These are phyloP conservation scores for Corinectria fuckeliana DNA, from an alignment of 2,329 filamentous ascomycete species.

Conservation along the genomic window DNA sequence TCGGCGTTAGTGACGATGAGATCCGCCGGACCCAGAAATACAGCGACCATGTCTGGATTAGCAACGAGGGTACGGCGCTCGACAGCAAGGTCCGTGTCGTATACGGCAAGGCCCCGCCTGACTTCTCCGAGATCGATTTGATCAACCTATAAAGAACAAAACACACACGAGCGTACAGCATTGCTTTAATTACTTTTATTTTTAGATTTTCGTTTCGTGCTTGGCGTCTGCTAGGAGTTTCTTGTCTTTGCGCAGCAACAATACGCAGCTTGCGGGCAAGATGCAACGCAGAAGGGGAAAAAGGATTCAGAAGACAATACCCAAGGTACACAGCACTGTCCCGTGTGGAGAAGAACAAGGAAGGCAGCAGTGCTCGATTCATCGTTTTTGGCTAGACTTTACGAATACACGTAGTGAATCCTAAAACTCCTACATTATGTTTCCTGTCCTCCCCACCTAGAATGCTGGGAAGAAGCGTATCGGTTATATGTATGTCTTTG, in stretches of 20 bases:
- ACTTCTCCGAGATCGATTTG: slow-evolving; percentile 87
- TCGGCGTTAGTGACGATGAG: slow-evolving; percentile 93
- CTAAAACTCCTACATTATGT: not conserved
- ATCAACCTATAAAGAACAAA: slow-evolving; percentile 69
- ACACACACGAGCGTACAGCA: not conserved
- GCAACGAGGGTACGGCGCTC: slow-evolving; percentile 87
- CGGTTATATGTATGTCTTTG: not conserved
- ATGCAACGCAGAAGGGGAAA: slow-evolving; percentile 7
- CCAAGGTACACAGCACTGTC: slow-evolving; percentile 3
- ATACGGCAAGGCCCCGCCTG: slow-evolving; percentile 84
- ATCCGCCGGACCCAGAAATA: slow-evolving; percentile 77
- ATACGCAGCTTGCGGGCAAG: slow-evolving; percentile 33
- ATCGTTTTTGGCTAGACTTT: slow-evolving; percentile 16
- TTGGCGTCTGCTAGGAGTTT: slow-evolving; percentile 16
- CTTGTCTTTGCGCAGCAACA: slow-evolving; percentile 1
- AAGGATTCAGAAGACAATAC: slow-evolving; percentile 18
- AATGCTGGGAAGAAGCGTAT: not conserved
- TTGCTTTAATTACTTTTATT: not conserved
- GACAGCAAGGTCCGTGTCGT: slow-evolving; percentile 84
- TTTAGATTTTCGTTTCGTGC: slow-evolving; percentile 8
- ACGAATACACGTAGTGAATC: slow-evolving; percentile 17
- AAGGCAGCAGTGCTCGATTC: slow-evolving; percentile 6
- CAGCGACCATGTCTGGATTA: slow-evolving; percentile 87
- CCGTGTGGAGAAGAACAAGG: not conserved
- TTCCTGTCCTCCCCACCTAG: not conserved